Conservation (phyloP, 129 eudicot species). For the Gnaphalium uliginosum region DNA sequence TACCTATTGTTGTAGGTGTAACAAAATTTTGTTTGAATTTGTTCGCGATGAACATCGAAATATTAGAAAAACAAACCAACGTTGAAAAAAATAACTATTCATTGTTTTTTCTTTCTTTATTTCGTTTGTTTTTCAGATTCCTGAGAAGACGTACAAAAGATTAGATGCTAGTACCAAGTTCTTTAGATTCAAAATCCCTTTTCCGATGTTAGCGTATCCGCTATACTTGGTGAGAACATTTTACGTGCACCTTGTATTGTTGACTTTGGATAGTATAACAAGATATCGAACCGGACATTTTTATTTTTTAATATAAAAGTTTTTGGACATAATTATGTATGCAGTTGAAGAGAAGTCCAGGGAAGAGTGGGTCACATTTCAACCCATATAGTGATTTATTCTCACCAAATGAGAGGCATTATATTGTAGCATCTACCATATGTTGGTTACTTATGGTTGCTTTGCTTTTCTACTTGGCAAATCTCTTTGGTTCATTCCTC, state of each 20-base stretch:
- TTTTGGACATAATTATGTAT: not conserved
- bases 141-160: conserved; percentile 59
- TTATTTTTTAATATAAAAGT: not conserved
- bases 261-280: not conserved
- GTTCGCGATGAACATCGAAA: not conserved
- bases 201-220: conserved; percentile 75
- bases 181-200: conserved; percentile 72
- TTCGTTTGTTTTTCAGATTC: conserved; percentile 49
- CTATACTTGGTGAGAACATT: conserved; percentile 49
- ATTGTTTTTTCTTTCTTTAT: not conserved
- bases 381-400: conserved; percentile 64
- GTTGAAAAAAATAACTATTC: not conserved
- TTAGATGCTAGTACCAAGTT: conserved; percentile 52
- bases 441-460: conserved; percentile 68
- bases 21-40: too few species aligned
- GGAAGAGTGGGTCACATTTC: conserved; percentile 77
- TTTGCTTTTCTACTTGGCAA: conserved; percentile 44
- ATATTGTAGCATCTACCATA: conserved; percentile 57
- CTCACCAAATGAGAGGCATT: conserved; percentile 56
- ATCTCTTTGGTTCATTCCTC: conserved; percentile 47
- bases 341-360: conserved; percentile 69
- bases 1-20: too few species aligned
- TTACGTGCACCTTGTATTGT: not conserved
- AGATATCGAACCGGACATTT: not conserved
- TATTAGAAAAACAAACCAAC: not conserved